phyloP scores from a whole-genome alignment of 2,329 filamentous ascomycete genomes.

The Ceratocystis alfenasii region DNA sequence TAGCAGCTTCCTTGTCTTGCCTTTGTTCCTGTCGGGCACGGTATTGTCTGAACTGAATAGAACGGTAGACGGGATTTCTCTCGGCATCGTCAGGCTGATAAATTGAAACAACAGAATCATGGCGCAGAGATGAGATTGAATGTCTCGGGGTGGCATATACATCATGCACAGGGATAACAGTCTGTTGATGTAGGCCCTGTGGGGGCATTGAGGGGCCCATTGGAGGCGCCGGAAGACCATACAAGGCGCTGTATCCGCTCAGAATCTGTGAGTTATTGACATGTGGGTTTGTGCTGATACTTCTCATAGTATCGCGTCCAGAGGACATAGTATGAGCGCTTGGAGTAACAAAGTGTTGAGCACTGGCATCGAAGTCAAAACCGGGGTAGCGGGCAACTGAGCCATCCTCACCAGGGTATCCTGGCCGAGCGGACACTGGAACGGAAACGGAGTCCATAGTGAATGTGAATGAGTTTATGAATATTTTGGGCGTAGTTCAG shows the following conservation, averaged over 20 bases:
- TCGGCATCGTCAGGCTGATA: slow-evolving; percentile 27
- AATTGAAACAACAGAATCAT: slow-evolving; percentile 17
- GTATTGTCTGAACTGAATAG: slow-evolving; percentile 53
- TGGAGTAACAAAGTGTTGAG: slow-evolving; percentile 35
- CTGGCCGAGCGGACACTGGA: slow-evolving; percentile 12
- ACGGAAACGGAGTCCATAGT: slow-evolving; percentile 18
- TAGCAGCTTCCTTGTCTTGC: slow-evolving; percentile 43
- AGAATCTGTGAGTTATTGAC: slow-evolving; percentile 13
- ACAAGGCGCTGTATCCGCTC: slow-evolving; percentile 19
- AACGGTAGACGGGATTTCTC: slow-evolving; percentile 48
- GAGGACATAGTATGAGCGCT: slow-evolving; percentile 37
- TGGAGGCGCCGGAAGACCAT: slow-evolving; percentile 9
- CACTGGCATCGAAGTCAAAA: slow-evolving; percentile 24
- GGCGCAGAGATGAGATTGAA: slow-evolving; percentile 13
- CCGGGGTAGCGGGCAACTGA: slow-evolving; percentile 14
- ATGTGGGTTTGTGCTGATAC: slow-evolving; percentile 9
- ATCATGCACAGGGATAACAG: slow-evolving; percentile 11
- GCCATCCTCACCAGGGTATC: slow-evolving; percentile 9
- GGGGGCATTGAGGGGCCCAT: slow-evolving; percentile 13
- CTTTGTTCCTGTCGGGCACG: slow-evolving; percentile 53
- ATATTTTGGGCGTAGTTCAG: not conserved
- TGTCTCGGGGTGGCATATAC: slow-evolving; percentile 14
- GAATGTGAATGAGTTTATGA: not conserved
- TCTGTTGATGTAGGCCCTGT: not conserved
- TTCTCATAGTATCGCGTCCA: slow-evolving; percentile 13